Base-by-base conservation (phyloP, 1,139 yeast genomes). In the Geotrichum carabidarum region DNA sequence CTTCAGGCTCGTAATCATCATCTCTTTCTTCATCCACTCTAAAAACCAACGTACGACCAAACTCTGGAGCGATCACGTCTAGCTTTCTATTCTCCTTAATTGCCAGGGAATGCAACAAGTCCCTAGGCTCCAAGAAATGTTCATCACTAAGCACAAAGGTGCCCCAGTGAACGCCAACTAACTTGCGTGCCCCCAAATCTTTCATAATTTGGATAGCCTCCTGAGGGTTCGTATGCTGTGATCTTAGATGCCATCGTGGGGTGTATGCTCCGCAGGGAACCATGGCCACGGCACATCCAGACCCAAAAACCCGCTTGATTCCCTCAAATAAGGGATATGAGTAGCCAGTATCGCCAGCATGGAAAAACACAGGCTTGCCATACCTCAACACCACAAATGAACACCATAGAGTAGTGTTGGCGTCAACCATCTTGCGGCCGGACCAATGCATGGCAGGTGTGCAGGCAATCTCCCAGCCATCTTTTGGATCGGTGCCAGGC, bases 401-500 rank as follows among this genome's bases (percentile, higher is more conserved):
- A 62, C 95, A 86, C 98, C 98, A 91, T 50, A 91, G 71, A 0
- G 95, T 81, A 36, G 75, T 73, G 68, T 91, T 91, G 1, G 95
- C 80, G 67, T 91, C 98, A 31, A 83, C 66, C 32, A 91, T 70
- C 48, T 80, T 79, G 44, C 96, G 71, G 0, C 97, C 98, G 1
- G 95, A 86, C 98, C 98, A 91, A 70, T 91, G 98, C 97, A 91
- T 91, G 0, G 97, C 89, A 0, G 98, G 98, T 0, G 94, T 80
- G 69, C 97, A 88, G 1, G 88, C 90, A 35, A 91, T 74, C 61
- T 87, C 91, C 74, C 86, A 89, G 22, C 78, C 74, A 56, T 81
- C 84, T 1, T 74, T 71, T 7, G 74, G 65, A 15, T 62, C 58
- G 17, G 50, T 50, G 27, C 62, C 50, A 2, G 71, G 68, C 48